Percentiles rank a stretch among this genome's conserved stretches.
Conservation (phyloP, 2,329 filamentous ascomycete genomes). For the Ceratocystis eucalypticola region DNA sequence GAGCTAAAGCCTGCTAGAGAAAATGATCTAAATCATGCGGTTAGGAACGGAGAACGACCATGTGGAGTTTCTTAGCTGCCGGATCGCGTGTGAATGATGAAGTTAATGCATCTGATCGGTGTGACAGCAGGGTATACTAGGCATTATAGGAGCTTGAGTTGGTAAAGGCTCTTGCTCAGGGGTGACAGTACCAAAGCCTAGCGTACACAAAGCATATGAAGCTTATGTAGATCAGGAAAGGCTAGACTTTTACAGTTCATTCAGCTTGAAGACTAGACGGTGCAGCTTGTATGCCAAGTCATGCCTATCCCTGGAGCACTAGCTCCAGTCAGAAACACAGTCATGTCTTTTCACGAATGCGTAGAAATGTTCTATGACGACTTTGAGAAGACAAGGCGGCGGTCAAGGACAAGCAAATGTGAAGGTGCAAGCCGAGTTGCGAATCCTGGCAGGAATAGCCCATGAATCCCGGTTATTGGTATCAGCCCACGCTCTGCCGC, state of each 20-base stretch:
- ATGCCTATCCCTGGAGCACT: background rate
- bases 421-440: background rate
- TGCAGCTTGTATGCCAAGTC: background rate
- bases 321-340: background rate
- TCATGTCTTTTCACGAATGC: background rate
- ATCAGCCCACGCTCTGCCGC: background rate
- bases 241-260: background rate
- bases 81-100: background rate
- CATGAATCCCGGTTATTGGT: constrained; percentile 10
- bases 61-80: background rate
- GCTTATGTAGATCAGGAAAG: background rate
- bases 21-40: background rate
- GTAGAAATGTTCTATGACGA: background rate
- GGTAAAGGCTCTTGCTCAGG: background rate
- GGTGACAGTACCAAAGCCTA: background rate
- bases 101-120: constrained; percentile 1
- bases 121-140: constrained; percentile 2
- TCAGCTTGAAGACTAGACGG: background rate
- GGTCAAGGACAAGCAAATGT: background rate
- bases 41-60: background rate
- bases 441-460: background rate
- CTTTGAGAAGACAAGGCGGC: background rate
- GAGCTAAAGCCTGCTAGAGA: background rate
- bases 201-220: background rate
- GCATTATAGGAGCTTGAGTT: background rate